Evolutionary conservation across 1,284 basidiomycete species (phyloP).

Genomic region (Fomitopsis palustris): DNA sequence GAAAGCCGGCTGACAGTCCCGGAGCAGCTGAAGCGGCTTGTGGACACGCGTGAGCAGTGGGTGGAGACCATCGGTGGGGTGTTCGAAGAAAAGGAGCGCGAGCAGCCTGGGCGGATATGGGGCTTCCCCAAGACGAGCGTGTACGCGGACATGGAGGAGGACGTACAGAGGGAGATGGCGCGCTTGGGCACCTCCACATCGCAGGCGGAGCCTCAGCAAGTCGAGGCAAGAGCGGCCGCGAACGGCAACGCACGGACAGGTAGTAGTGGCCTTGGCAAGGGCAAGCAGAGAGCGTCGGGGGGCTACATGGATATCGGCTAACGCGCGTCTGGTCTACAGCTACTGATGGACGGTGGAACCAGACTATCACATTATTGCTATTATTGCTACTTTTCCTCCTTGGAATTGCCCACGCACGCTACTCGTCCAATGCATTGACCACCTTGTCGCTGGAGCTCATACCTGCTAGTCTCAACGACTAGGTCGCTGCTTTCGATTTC

Average conservation of each 20-base stretch:
- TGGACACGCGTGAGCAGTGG: slow-evolving; percentile 71
- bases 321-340: background rate
- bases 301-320: slow-evolving; percentile 25
- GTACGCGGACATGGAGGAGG: slow-evolving; percentile 71
- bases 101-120: slow-evolving; percentile 63
- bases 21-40: slow-evolving; percentile 65
- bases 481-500: slow-evolving; percentile 30
- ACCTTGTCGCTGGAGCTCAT: background rate
- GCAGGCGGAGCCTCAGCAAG: background rate
- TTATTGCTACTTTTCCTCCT: slow-evolving; percentile 15
- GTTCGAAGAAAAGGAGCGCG: slow-evolving; percentile 64
- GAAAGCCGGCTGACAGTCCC: slow-evolving; percentile 65
- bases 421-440: slow-evolving; percentile 3
- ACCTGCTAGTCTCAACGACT: background rate
- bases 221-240: slow-evolving; percentile 10
- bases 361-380: slow-evolving; percentile 20
- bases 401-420: background rate
- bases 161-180: slow-evolving; percentile 40
- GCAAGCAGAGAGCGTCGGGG: slow-evolving; percentile 37
- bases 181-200: slow-evolving; percentile 19
- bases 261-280: slow-evolving; percentile 22
- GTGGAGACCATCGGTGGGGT: slow-evolving; percentile 65
- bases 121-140: slow-evolving; percentile 74
- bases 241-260: slow-evolving; percentile 29
- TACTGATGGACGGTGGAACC: background rate